Evolutionary conservation across 1,284 basidiomycete genomes (phyloP).

Genomic region (Moesziomyces sp.): DNA sequence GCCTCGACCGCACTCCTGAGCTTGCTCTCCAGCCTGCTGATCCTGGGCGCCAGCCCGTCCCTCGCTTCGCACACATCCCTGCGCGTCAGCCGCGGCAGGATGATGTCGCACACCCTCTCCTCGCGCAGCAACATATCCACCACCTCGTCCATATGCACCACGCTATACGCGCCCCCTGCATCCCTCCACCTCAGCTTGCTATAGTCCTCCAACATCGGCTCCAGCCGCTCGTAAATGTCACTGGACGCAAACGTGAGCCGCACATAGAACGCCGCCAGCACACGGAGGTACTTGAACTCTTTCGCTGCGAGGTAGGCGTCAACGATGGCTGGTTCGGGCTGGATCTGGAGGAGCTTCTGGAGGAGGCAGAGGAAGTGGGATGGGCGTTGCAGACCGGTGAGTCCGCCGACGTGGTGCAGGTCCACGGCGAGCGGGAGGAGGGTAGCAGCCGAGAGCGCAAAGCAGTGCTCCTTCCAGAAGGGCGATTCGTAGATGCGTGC

Average conservation of each 20-base stretch:
- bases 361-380: slow-evolving; percentile 81
- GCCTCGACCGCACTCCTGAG: slow-evolving; percentile 71
- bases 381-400: slow-evolving; percentile 54
- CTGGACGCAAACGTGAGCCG: slow-evolving; percentile 89
- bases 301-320: slow-evolving; percentile 88
- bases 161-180: slow-evolving; percentile 72
- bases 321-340: slow-evolving; percentile 95
- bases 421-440: slow-evolving; percentile 92
- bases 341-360: slow-evolving; percentile 93
- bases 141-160: slow-evolving; percentile 93
- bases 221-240: slow-evolving; percentile 91
- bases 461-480: slow-evolving; percentile 87
- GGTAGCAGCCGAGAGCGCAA: slow-evolving; percentile 77
- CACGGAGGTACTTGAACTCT: slow-evolving; percentile 96
- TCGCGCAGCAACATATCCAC: slow-evolving; percentile 84
- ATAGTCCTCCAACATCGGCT: slow-evolving; percentile 93
- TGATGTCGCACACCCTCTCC: slow-evolving; percentile 95
- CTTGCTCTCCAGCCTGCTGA: slow-evolving; percentile 80
- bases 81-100: slow-evolving; percentile 88
- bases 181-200: slow-evolving; percentile 85
- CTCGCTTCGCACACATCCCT: slow-evolving; percentile 89
- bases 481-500: slow-evolving; percentile 93
- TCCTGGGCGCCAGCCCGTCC: slow-evolving; percentile 77
- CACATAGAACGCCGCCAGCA: slow-evolving; percentile 91
- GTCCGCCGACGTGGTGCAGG: slow-evolving; percentile 86